Base-by-base conservation (phyloP, 2,329 filamentous ascomycete genomes). In the Phaeosphaeriaceae sp. region DNA sequence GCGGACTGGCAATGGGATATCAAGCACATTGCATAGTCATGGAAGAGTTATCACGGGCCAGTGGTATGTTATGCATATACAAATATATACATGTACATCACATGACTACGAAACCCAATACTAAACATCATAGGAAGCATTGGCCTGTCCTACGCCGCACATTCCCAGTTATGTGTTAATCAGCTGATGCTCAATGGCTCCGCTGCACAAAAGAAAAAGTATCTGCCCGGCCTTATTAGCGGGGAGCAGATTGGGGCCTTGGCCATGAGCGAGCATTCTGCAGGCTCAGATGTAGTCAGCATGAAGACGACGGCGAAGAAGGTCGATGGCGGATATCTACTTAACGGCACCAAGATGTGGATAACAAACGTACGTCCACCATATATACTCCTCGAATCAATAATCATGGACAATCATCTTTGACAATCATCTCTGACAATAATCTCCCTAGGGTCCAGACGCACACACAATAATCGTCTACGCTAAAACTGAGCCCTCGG, bases 281-380 rank as follows among this genome's bases (percentile, higher is more conserved):
- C 93, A 1, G 93, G 93, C 12, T 92, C 88, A 61, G 93, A 99
- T 75, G 93, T 99, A 3, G 92, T 99, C 21, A 90, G 88, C 74
- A 97, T 97, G 93, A 90, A 92, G 72, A 95, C 87, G 36, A 87
- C 84, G 3, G 93, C 92, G 0, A 88, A 85, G 70, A 81, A 84
- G 56, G 89, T 90, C 9, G 89, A 94, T 64, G 92, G 92, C 29
- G 93, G 93, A 21, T 97, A 89, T 73, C 55, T 92, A 16, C 79
- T 99, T 46, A 91, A 92, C 67, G 93, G 92, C 26, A 90, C 87
- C 52, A 97, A 99, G 81, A 97, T 97, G 93, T 99, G 93, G 93
- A 99, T 99, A 71, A 99, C 93, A 54, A 99, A 99, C 75, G 90
- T 83, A 60, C 35, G 74, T 63, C 15, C n/a, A 8, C n/a, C 16